phyloP scores from a whole-genome alignment of 2,329 filamentous ascomycete species.

The Davidsoniella australis region DNA sequence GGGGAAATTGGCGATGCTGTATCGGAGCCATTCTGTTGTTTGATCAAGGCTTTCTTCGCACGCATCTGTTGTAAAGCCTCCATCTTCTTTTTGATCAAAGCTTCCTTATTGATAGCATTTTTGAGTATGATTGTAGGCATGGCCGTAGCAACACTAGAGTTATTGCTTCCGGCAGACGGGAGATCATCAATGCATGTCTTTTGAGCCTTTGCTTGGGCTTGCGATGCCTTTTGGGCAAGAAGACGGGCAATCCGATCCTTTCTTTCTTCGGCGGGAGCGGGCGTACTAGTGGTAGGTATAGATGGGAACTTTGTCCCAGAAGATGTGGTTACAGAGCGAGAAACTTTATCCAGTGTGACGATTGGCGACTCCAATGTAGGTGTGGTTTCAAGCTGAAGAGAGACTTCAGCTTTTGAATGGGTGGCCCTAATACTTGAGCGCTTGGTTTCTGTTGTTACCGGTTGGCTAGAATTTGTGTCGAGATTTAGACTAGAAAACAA shows the following conservation, averaged over 20 bases:
- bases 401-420: neutral
- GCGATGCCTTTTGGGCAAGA: conserved; percentile 39
- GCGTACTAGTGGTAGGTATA: neutral
- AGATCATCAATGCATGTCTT: neutral
- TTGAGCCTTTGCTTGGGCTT: neutral
- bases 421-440: neutral
- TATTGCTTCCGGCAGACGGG: neutral
- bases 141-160: neutral
- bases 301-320: neutral
- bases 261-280: conserved; percentile 35
- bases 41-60: conserved; percentile 18
- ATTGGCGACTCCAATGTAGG: neutral
- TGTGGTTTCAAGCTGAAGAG: neutral
- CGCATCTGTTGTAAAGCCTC: conserved; percentile 51
- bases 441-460: neutral
- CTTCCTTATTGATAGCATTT: conserved; percentile 35
- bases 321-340: neutral
- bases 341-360: too few species aligned
- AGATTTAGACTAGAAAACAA: conserved; percentile 56
- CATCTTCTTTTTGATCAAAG: conserved; percentile 58
- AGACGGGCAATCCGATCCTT: conserved; percentile 64
- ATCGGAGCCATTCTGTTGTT: neutral
- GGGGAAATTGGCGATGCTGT: neutral
- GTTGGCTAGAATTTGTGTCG: conserved; percentile 20
- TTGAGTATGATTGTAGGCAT: neutral